These are phyloP conservation scores for Synchytrium microbalum DNA, from an alignment of 371 early-diverging fungal genomes.

Conservation along the genomic window DNA sequence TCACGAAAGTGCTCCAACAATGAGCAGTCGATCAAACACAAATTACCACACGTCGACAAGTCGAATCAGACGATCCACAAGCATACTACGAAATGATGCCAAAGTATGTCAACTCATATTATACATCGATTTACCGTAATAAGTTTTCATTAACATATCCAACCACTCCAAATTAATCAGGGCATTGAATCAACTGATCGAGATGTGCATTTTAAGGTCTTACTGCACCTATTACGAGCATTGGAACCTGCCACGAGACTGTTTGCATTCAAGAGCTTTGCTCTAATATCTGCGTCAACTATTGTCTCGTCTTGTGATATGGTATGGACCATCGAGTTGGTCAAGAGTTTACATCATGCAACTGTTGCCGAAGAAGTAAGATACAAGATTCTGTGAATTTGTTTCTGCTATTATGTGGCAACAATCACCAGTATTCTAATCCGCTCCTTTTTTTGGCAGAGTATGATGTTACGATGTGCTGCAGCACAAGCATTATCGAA, in stretches of 20 bases:
- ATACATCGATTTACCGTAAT: background rate
- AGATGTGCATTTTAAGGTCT: background rate
- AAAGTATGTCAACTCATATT: background rate
- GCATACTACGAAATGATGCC: background rate
- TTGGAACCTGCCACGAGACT: background rate
- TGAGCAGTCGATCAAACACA: background rate
- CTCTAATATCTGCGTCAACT: background rate
- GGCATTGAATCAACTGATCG: background rate
- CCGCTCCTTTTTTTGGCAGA: background rate
- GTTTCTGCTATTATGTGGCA: no score
- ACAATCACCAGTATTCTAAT: background rate
- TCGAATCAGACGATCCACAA: background rate
- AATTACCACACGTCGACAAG: background rate
- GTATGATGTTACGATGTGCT: background rate
- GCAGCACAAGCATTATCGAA: background rate
- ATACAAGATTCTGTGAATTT: background rate
- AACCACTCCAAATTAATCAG: background rate
- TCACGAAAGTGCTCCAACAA: background rate
- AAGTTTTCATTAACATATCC: background rate
- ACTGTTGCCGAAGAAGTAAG: background rate
- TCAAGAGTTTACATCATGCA: background rate
- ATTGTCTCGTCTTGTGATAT: background rate
- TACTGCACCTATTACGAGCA: background rate
- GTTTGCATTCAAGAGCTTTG: background rate
- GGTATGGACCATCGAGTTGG: background rate